Percentiles rank a stretch among this genome's conserved stretches.
These are phyloP conservation scores for Trichosporon ovoides DNA, from an alignment of 1,284 basidiomycete species.

Conservation along the genomic window DNA sequence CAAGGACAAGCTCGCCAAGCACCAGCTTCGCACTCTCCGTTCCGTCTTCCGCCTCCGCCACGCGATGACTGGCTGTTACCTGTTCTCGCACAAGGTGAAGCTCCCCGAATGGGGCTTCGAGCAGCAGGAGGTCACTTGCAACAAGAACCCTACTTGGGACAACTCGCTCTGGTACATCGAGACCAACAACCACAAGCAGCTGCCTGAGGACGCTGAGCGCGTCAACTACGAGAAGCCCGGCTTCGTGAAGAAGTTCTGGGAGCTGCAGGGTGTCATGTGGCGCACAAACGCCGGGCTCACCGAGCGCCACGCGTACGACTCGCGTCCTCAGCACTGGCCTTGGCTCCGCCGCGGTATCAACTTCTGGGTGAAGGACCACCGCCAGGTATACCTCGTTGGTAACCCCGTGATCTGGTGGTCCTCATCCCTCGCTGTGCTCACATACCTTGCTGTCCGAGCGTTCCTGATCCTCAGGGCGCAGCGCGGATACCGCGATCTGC, in stretches of 20 bases:
- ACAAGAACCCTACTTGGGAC: slow-evolving; percentile 84
- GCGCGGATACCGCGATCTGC: slow-evolving; percentile 84
- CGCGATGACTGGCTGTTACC: slow-evolving; percentile 82
- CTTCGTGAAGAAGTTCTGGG: slow-evolving; percentile 85
- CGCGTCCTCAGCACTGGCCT: slow-evolving; percentile 85
- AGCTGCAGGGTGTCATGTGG: slow-evolving; percentile 96
- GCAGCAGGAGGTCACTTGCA: slow-evolving; percentile 95
- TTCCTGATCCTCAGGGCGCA: slow-evolving; percentile 82
- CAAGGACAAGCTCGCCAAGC: slow-evolving; percentile 62
- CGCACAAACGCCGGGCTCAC: slow-evolving; percentile 93
- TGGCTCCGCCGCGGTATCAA: slow-evolving; percentile 86
- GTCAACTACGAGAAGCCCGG: slow-evolving; percentile 83
- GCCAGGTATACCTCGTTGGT: slow-evolving; percentile 90
- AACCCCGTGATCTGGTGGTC: slow-evolving; percentile 92
- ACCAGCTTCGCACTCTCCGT: slow-evolving; percentile 70
- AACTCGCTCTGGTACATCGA: slow-evolving; percentile 97
- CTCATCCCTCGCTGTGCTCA: slow-evolving; percentile 64
- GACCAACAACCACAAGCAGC: slow-evolving; percentile 68
- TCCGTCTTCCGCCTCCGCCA: slow-evolving; percentile 83
- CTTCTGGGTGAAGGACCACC: slow-evolving; percentile 97
- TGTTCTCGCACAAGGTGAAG: slow-evolving; percentile 97
- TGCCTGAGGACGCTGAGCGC: slow-evolving; percentile 63
- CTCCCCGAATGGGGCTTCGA: slow-evolving; percentile 96
- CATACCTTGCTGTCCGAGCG: slow-evolving; percentile 65
- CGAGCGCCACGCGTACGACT: slow-evolving; percentile 90